Base-by-base conservation (phyloP, 164 flowering plant genomes). In the Sedum album region DNA sequence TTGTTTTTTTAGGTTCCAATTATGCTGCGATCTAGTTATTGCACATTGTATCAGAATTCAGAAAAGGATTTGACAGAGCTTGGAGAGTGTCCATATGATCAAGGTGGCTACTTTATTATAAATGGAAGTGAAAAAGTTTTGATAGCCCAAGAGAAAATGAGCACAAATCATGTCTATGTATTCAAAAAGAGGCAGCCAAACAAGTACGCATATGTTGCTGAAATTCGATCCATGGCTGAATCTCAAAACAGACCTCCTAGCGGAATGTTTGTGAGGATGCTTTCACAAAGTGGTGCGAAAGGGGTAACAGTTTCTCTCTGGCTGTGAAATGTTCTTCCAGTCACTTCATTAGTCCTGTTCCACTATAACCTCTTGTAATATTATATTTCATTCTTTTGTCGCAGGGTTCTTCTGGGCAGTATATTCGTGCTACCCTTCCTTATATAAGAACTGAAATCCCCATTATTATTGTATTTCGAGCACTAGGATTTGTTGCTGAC, bases 61-160 rank as follows among this genome's bases (percentile, higher is more conserved):
- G 99, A 95, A 76, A 92, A 95, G 70, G 99, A 95, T 82, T 78
- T 95, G 55, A 95, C 99, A 2, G 99, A 95, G 81, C 89, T 92
- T 48, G 99, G 99, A 55, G 97, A 95, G 81, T 95, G 99, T 68
- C 99, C 99, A 6, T 90, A 83, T 72, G 99, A 95, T n/a, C n/a
- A n/a, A n/a, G n/a, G n/a, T n/a, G n/a, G n/a, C n/a, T n/a, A n/a
- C n/a, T n/a, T n/a, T n/a, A 95, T 95, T 7, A 88, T 95, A 48
- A 95, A 95, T 81, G 99, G 99, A 13, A 95, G 97, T 87, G 98
- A 93, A 71, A 93, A 93, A 74, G 98, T 93, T 66, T 76, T 93
- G 28, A 93, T 93, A 91, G 97, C 83, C n/a, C n/a, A n/a, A n/a
- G n/a, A n/a, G n/a, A n/a, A n/a, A n/a, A n/a, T n/a, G n/a, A n/a